These are phyloP conservation scores for Brassica balearica DNA, from an alignment of 441 rosid genomes.

Conservation along the genomic window DNA sequence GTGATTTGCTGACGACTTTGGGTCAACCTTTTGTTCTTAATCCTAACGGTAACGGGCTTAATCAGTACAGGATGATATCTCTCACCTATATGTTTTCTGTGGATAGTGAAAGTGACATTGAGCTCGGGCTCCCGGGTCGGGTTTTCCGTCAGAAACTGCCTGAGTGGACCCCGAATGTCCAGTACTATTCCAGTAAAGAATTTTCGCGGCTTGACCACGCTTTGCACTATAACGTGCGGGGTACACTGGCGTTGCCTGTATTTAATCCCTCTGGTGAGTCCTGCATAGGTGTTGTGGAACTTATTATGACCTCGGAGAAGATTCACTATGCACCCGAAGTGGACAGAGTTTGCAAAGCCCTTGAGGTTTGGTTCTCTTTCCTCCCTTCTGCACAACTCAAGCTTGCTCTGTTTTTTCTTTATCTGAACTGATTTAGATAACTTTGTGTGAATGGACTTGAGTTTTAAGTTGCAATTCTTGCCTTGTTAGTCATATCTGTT, in stretches of 20 bases:
- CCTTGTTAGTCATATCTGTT: background rate
- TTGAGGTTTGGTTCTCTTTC: constrained; percentile 65
- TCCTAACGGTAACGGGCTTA: constrained; percentile 69
- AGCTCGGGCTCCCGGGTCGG: constrained; percentile 94
- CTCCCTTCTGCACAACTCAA: background rate
- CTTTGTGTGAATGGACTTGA: background rate
- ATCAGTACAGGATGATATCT: constrained; percentile 90
- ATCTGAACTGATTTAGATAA: background rate
- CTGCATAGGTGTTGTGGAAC: constrained; percentile 90
- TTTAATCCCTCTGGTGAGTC: constrained; percentile 77
- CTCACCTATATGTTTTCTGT: constrained; percentile 75
- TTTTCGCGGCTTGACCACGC: constrained; percentile 85
- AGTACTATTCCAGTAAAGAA: constrained; percentile 83
- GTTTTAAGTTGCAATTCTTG: constrained; percentile 6
- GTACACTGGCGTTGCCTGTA: constrained; percentile 90
- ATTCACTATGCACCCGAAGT: constrained; percentile 89
- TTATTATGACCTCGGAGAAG: constrained; percentile 87
- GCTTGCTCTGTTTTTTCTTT: constrained; percentile 12
- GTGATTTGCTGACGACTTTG: constrained; percentile 73
- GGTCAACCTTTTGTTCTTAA: constrained; percentile 94
- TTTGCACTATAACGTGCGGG: constrained; percentile 70
- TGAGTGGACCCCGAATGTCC: constrained; percentile 96
- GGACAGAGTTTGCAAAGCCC: constrained; percentile 97
- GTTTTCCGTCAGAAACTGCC: constrained; percentile 84
- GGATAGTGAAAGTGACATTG: constrained; percentile 71